These are phyloP conservation scores for Aeschynomene evenia DNA, from an alignment of 306 rosid species.

Conservation along the genomic window DNA sequence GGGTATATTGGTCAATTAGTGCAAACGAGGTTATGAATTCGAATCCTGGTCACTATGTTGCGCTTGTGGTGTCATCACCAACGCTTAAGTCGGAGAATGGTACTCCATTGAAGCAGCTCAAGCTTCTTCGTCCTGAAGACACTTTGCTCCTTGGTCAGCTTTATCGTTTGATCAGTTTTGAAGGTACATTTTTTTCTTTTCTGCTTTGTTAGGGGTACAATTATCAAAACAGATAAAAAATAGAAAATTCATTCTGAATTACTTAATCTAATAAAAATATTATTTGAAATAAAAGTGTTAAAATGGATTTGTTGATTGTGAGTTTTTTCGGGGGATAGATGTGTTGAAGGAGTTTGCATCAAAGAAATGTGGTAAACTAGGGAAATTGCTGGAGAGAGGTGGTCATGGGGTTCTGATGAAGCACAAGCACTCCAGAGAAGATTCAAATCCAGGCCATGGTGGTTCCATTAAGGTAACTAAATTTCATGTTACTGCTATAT, in stretches of 20 bases:
- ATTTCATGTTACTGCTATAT: background rate
- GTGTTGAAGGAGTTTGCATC: slow-evolving; percentile 92
- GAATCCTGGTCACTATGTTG: slow-evolving; percentile 89
- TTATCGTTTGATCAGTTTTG: slow-evolving; percentile 77
- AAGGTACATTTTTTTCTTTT: too few relatives aligned
- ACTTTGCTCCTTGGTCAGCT: slow-evolving; percentile 84
- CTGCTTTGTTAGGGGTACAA: too few relatives aligned
- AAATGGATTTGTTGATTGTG: background rate
- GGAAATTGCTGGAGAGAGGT: slow-evolving; percentile 64
- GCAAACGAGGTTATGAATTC: slow-evolving; percentile 70
- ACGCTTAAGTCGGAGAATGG: slow-evolving; percentile 54
- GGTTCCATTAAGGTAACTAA: slow-evolving; percentile 37
- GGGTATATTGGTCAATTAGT: slow-evolving; percentile 80
- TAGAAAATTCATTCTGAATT: too few relatives aligned
- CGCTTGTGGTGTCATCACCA: slow-evolving; percentile 52
- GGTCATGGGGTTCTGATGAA: slow-evolving; percentile 44
- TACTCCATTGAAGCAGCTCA: slow-evolving; percentile 64
- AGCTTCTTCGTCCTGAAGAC: slow-evolving; percentile 90
- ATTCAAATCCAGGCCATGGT: slow-evolving; percentile 35
- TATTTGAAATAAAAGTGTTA: too few relatives aligned
- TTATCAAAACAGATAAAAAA: too few relatives aligned
- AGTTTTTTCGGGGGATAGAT: slow-evolving; percentile 41
- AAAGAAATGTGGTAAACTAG: slow-evolving; percentile 75
- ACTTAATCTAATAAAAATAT: too few relatives aligned
- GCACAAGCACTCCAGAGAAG: slow-evolving; percentile 40